Evolutionary conservation across 2,329 filamentous ascomycete genomes (phyloP).

Genomic region (Diaporthe australafricana): DNA sequence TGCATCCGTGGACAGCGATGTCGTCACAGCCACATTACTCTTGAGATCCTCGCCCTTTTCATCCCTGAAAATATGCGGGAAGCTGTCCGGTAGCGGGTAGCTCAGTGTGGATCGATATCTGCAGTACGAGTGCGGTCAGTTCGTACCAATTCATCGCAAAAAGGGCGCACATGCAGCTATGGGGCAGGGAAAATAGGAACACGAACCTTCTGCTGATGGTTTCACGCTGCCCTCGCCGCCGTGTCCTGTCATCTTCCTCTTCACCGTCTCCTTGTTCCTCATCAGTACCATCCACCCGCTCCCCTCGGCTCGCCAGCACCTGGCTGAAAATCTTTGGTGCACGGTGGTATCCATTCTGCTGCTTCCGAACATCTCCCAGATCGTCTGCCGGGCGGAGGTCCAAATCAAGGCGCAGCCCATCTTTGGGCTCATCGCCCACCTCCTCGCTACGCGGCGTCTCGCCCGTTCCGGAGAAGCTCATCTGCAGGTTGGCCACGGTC

Average conservation of each 20-base stretch:
- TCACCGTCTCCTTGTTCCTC: constrained; percentile 42
- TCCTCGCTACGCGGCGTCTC: constrained; percentile 43
- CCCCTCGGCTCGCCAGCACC: constrained; percentile 49
- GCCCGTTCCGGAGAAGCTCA: constrained; percentile 65
- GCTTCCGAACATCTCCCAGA: constrained; percentile 40
- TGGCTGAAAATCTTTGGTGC: constrained; percentile 55
- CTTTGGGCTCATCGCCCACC: constrained; percentile 39
- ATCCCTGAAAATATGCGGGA: constrained; percentile 77
- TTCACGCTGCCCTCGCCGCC: constrained; percentile 42
- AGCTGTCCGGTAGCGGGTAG: constrained; percentile 87
- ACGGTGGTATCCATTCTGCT: constrained; percentile 40
- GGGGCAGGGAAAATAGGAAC: neutral
- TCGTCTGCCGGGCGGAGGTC: constrained; percentile 55
- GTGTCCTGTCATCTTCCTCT: constrained; percentile 42
- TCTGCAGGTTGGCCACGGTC: constrained; percentile 79
- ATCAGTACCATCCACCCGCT: constrained; percentile 43
- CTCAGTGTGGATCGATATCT: constrained; percentile 67
- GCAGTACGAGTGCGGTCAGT: constrained; percentile 20
- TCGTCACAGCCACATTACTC: constrained; percentile 60
- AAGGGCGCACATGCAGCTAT: neutral
- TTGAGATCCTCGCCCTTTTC: constrained; percentile 49
- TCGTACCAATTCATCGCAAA: constrained; percentile 21
- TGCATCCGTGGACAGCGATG: constrained; percentile 79
- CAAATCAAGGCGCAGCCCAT: constrained; percentile 50
- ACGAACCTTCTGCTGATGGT: constrained; percentile 42